Conservation (phyloP, 2,329 filamentous ascomycete species). For the Tolypocladium pustulatum region DNA sequence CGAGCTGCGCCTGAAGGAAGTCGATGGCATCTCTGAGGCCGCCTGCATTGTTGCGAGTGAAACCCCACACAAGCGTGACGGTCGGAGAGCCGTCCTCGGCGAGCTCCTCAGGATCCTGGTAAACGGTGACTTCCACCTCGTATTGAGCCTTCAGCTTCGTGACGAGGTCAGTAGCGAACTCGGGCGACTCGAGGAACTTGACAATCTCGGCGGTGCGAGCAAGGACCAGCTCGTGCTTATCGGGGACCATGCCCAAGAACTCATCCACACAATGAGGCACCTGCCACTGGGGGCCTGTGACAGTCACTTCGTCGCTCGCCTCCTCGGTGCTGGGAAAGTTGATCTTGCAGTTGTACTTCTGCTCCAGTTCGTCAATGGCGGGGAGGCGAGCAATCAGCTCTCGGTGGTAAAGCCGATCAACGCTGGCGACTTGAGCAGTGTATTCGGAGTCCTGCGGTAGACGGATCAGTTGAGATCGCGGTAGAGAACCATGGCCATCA, state of each 20-base stretch:
- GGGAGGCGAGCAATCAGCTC: conserved; percentile 80
- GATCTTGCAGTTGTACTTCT: conserved; percentile 99
- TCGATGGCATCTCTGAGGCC: conserved; percentile 94
- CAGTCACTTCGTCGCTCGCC: conserved; percentile 89
- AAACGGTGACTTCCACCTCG: conserved; percentile 75
- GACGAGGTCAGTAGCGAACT: conserved; percentile 71
- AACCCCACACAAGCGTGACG: conserved; percentile 61
- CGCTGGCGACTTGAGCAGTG: conserved; percentile 83
- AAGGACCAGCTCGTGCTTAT: conserved; percentile 85
- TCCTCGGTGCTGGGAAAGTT: conserved; percentile 96
- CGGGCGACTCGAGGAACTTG: conserved; percentile 69
- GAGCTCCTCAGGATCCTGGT: conserved; percentile 49
- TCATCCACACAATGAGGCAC: conserved; percentile 94
- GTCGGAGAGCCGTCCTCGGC: conserved; percentile 48
- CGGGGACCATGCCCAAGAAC: conserved; percentile 94
- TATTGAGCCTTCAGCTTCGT: conserved; percentile 84
- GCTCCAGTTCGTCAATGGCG: conserved; percentile 90
- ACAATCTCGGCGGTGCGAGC: conserved; percentile 65
- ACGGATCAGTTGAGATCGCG: conserved; percentile 1
- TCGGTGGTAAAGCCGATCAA: conserved; percentile 91
- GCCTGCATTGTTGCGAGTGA: conserved; percentile 94
- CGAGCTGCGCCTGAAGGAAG: conserved; percentile 76
- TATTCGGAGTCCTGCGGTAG: conserved; percentile 75
- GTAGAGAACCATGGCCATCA: conserved; percentile 8
- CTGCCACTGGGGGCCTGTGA: conserved; percentile 96